phyloP scores from a whole-genome alignment of 2,329 filamentous ascomycete species.

The Lasiodiplodia citricola region DNA sequence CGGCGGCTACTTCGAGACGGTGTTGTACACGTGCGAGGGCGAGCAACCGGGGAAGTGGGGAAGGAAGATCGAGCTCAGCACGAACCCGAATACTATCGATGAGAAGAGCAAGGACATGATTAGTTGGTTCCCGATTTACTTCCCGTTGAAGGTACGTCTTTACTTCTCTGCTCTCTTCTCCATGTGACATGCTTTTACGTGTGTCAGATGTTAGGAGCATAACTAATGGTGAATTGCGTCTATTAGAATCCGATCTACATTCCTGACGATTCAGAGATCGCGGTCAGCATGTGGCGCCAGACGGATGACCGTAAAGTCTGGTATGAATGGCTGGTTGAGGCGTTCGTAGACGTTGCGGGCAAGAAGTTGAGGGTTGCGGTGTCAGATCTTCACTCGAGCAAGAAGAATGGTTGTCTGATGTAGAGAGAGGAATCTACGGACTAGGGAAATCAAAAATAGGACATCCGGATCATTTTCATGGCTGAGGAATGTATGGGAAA shows the following conservation, averaged over 20 bases:
- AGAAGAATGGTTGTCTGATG: constrained; percentile 47
- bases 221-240: not conserved
- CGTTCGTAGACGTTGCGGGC: constrained; percentile 57
- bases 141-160: constrained; percentile 81
- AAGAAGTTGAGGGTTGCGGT: constrained; percentile 27
- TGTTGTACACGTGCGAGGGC: constrained; percentile 71
- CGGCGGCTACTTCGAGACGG: constrained; percentile 94
- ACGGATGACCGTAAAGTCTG: constrained; percentile 95
- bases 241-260: constrained; percentile 80
- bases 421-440: constrained; percentile 26
- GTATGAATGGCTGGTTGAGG: constrained; percentile 98
- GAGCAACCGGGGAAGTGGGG: constrained; percentile 37
- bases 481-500: not conserved
- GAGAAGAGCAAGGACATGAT: constrained; percentile 97
- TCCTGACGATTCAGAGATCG: constrained; percentile 81
- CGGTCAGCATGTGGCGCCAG: constrained; percentile 93
- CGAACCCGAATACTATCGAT: constrained; percentile 89
- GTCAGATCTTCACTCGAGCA: constrained; percentile 47
- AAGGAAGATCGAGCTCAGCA: constrained; percentile 82
- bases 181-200: not conserved
- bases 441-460: not conserved
- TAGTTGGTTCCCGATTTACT: constrained; percentile 98
- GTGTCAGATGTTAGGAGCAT: no score
- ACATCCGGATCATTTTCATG: no score
- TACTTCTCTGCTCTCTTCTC: not conserved